These are phyloP conservation scores for Zymoseptoria tritici DNA, from an alignment of 2,329 filamentous ascomycete species.

Conservation along the genomic window DNA sequence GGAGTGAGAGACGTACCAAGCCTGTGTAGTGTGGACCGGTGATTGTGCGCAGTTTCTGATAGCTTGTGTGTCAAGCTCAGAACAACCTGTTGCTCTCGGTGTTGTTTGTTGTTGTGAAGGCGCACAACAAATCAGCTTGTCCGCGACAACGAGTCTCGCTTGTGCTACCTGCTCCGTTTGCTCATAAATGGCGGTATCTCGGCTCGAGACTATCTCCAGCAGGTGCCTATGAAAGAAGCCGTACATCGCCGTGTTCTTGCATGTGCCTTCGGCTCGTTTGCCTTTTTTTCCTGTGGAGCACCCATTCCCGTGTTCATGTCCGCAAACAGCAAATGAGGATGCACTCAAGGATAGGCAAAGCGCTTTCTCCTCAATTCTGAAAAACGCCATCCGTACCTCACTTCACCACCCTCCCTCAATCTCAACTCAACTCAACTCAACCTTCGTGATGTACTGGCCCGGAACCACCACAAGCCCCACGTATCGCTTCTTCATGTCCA, in stretches of 20 bases:
- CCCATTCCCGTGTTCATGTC: too few relatives aligned
- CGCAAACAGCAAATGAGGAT: background rate
- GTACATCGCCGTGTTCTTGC: background rate
- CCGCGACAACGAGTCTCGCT: background rate
- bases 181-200: background rate
- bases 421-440: conserved; percentile 62
- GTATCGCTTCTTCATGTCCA: conserved; percentile 76
- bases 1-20: background rate
- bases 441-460: conserved; percentile 74
- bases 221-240: background rate
- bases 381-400: conserved; percentile 45
- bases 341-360: too few relatives aligned
- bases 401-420: background rate
- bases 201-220: background rate
- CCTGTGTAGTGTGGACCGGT: background rate
- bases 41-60: background rate
- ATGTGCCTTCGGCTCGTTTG: background rate
- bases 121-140: background rate
- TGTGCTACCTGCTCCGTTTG: background rate
- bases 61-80: background rate
- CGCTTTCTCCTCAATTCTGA: background rate
- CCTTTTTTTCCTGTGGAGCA: background rate
- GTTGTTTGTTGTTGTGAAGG: background rate
- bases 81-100: background rate
- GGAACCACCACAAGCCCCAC: conserved; percentile 87